Evolutionary conservation across 1,139 yeast genomes (phyloP), one percentile per base, ranked within the genome.

Genomic region (Yarrowia galli): DNA sequence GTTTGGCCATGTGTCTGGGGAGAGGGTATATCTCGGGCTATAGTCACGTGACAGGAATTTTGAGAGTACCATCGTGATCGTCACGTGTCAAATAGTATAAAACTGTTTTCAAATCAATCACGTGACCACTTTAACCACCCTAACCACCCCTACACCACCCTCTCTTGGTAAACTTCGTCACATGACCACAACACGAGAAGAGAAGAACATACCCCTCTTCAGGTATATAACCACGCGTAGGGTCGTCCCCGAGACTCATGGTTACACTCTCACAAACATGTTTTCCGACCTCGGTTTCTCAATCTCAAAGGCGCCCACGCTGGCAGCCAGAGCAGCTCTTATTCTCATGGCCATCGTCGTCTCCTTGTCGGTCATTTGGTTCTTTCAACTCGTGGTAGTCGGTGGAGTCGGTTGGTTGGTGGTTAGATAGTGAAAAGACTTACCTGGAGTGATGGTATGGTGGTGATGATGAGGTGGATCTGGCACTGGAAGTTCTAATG

Each of bases 321-420:
- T 54, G 13, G 61, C 61, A 7, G 61, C 61, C n/a, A 23, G 61
- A 13, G 61, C 46, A 9, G 48, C 61, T 1, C 23, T 54, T 12
- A 54, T 54, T 25, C 46, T 54, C 13, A 12, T 40, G 61, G 61
- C 61, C 36, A 54, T 54, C 5, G 35, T 38, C 12, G 46, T 54
- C 36, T 54, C 61, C 20, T 20, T 54, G 10, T 23, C 61, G 36
- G 61, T 23, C n/a, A 40, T 54, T 40, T 54, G 16, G 18, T 54
- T 54, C 48, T 54, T 54, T 54, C 61, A 54, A 23, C 46, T 54
- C 12, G 61, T 54, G 46, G 46, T 54, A 18, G 61, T 40, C 5
- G 61, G 61, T 6, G 61, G 61, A 12, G 46, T 54, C 8, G 61
- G 61, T 2, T 40, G 61, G 46, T 40, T 54, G 48, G 36, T 54